Base-by-base conservation (phyloP, 805 yeast genomes). In the Candida taoyuanica region DNA sequence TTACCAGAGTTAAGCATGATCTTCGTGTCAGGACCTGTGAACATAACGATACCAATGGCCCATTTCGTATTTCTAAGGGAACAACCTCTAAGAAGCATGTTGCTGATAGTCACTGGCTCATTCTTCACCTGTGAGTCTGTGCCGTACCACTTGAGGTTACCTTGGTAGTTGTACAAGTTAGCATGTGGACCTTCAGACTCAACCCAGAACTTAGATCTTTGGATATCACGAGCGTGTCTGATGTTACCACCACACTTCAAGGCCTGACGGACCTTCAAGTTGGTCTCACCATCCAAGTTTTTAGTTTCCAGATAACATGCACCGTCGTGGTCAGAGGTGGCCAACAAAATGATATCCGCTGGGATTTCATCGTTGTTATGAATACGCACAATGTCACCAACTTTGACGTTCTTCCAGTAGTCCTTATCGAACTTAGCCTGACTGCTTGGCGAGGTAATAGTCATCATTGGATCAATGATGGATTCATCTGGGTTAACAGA, bases 131-230 rank as follows among this genome's bases (percentile, higher is more conserved):
- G 66, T 21, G 57, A 58, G 4, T 55, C 55, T 23, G 60, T 59
- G 34, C 72, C 73, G 34, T 64, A 52, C 65, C 71, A 75, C 47
- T 71, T 74, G 45, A 81, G 52, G 49, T 78, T 81, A 47, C 93
- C 94, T 56, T 82, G 85, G 52, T 83, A 85, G 29, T 79, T 71
- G 58, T 85, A 85, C 47, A 85, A 64, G 55, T 82, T 83, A 1
- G 88, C 73, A 58, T 84, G 87, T 13, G 94, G 94, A 7, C 88
- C 91, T 62, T 85, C 93, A 64, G 84, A 74, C 48, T 84, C 86
- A n/a, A 84, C 62, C 74, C 81, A 74, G 49, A 82, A 82, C 46
- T 68, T 70, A 36, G 75, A 63, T 50, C 68, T 66, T 6, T 71
- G 65, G 28, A 74, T 53, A 48, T 76, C 80, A 42, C 67, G 62